These are phyloP conservation scores for Orbilia oligospora DNA, from an alignment of 2,329 filamentous ascomycete genomes.

Conservation along the genomic window DNA sequence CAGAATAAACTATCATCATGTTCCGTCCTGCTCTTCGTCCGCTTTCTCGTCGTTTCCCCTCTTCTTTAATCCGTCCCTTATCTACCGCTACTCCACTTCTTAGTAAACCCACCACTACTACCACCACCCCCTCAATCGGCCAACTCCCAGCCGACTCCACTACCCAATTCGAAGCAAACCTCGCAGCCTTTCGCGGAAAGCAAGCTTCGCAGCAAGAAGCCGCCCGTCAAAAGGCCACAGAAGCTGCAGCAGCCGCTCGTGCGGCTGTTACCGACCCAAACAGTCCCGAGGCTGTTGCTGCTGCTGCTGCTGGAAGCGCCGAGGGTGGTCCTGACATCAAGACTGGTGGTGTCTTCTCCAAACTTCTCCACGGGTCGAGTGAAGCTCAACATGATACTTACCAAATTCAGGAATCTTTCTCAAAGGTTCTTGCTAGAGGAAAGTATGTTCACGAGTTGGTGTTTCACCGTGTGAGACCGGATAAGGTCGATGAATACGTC, in stretches of 20 bases:
- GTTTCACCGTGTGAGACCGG: slow-evolving; percentile 94
- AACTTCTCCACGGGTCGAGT: slow-evolving; percentile 95
- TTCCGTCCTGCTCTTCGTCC: slow-evolving; percentile 50
- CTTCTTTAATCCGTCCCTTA: slow-evolving; percentile 50
- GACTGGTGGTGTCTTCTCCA: slow-evolving; percentile 74
- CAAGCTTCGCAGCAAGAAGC: slow-evolving; percentile 73
- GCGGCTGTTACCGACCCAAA: slow-evolving; percentile 65
- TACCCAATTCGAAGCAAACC: slow-evolving; percentile 83
- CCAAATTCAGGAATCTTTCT: slow-evolving; percentile 96
- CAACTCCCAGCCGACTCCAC: slow-evolving; percentile 84
- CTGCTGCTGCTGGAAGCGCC: slow-evolving; percentile 65
- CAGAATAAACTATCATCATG: slow-evolving; percentile 32
- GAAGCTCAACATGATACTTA: slow-evolving; percentile 94
- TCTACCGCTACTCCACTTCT: slow-evolving; percentile 60
- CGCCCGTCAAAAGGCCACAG: slow-evolving; percentile 83
- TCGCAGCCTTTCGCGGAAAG: slow-evolving; percentile 88
- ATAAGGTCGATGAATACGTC: slow-evolving; percentile 95
- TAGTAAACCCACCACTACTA: slow-evolving; percentile 69
- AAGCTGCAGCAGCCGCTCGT: slow-evolving; percentile 70
- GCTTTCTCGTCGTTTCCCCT: slow-evolving; percentile 42
- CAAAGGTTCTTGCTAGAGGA: slow-evolving; percentile 90
- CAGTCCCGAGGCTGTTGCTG: slow-evolving; percentile 39
- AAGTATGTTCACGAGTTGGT: slow-evolving; percentile 99
- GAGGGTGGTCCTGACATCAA: slow-evolving; percentile 68
- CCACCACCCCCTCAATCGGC: slow-evolving; percentile 83